Evolutionary conservation across 805 yeast genomes (phyloP).

Genomic region (Dipodascopsis uninucleata): DNA sequence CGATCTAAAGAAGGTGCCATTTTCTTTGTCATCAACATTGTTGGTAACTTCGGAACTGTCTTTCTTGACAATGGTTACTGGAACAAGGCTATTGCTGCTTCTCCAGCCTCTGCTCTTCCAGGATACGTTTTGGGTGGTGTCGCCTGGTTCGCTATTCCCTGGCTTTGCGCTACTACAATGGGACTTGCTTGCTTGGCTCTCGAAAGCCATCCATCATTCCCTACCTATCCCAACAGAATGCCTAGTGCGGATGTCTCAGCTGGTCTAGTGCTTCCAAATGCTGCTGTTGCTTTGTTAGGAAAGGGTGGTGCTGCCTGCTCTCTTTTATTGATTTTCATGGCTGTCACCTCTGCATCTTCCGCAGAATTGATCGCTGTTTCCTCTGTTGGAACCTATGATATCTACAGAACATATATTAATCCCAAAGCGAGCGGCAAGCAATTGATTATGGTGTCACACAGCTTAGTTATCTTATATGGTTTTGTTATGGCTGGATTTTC

Average conservation of each 20-base stretch:
- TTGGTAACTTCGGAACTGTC: slow-evolving; percentile 40
- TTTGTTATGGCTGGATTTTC: slow-evolving; percentile 71
- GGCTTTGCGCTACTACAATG: slow-evolving; percentile 36
- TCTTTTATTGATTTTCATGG: slow-evolving; percentile 72
- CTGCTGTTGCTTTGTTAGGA: slow-evolving; percentile 77
- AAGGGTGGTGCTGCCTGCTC: slow-evolving; percentile 81
- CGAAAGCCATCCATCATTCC: slow-evolving; percentile 65
- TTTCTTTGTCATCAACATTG: slow-evolving; percentile 74
- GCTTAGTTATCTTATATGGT: slow-evolving; percentile 54
- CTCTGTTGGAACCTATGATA: slow-evolving; percentile 73
- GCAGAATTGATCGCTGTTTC: slow-evolving; percentile 83
- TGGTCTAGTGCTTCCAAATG: slow-evolving; percentile 59
- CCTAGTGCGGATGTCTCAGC: slow-evolving; percentile 63
- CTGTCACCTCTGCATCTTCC: slow-evolving; percentile 82
- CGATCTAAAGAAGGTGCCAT: slow-evolving; percentile 81
- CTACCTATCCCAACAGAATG: slow-evolving; percentile 69
- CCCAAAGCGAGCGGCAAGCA: slow-evolving; percentile 70
- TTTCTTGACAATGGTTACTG: slow-evolving; percentile 38
- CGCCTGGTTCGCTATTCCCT: slow-evolving; percentile 47
- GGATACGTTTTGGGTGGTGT: slow-evolving; percentile 48
- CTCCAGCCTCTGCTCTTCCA: slow-evolving; percentile 41
- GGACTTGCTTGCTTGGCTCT: slow-evolving; percentile 46
- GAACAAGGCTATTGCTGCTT: slow-evolving; percentile 45
- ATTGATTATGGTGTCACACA: slow-evolving; percentile 61
- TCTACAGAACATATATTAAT: slow-evolving; percentile 70